These are phyloP conservation scores for Elsinoe fawcettii DNA, from an alignment of 2,329 filamentous ascomycete species.

Conservation along the genomic window DNA sequence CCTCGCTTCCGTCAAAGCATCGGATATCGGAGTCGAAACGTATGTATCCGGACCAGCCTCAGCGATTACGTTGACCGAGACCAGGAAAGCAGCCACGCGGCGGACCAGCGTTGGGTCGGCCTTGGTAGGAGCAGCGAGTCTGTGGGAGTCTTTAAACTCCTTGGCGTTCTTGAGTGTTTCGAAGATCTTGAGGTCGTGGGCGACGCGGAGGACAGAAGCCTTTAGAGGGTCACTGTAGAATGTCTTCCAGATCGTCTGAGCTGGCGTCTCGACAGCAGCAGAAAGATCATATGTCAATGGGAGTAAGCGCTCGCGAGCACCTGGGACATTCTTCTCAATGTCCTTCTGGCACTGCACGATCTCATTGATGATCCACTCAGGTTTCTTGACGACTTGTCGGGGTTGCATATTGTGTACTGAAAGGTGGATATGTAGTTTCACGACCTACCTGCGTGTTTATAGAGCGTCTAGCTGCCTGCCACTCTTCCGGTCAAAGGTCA, in stretches of 20 bases:
- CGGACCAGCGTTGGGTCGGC: slow-evolving; percentile 17
- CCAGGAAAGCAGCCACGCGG: slow-evolving; percentile 17
- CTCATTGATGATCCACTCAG: neutral
- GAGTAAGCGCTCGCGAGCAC: neutral
- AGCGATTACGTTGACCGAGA: slow-evolving; percentile 12
- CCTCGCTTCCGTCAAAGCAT: slow-evolving; percentile 15
- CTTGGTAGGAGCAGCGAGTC: slow-evolving; percentile 14
- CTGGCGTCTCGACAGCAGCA: neutral
- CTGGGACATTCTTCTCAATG: neutral
- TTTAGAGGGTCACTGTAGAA: neutral
- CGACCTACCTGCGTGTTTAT: neutral
- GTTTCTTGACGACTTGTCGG: neutral
- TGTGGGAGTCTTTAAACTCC: neutral
- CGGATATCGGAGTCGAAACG: slow-evolving; percentile 14
- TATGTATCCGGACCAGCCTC: slow-evolving; percentile 17
- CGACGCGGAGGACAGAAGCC: neutral
- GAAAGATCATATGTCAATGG: neutral
- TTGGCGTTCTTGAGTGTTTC: neutral
- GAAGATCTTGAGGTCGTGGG: slow-evolving; percentile 12
- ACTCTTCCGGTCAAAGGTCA: neutral
- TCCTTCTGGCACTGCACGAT: neutral
- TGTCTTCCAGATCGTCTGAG: neutral
- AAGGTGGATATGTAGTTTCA: neutral
- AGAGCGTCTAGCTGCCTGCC: neutral
- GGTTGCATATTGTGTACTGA: neutral